Conservation (phyloP, 441 rosid genomes). For the Pelargonium australe region DNA sequence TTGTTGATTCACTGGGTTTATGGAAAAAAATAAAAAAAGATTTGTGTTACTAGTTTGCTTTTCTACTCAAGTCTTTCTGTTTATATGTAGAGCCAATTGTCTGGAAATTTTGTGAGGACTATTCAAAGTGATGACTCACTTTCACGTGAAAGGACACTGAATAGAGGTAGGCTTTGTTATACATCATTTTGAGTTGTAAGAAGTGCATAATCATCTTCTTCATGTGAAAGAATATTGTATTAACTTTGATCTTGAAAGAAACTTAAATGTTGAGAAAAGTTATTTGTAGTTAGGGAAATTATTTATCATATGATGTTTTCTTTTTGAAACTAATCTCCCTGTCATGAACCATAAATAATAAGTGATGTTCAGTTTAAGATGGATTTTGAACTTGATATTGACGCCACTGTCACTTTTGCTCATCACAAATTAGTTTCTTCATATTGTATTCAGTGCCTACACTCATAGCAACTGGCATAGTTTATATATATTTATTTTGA, state of each 20-base stretch:
- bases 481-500: neutral
- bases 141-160: slow-evolving; percentile 61
- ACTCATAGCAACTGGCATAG: neutral
- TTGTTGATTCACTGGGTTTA: neutral
- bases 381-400: neutral
- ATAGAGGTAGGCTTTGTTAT: slow-evolving; percentile 36
- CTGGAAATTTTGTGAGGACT: slow-evolving; percentile 52
- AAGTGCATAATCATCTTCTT: neutral
- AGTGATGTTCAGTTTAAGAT: neutral
- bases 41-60: slow-evolving; percentile 1
- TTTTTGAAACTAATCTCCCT: neutral
- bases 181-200: neutral
- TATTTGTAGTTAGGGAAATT: neutral
- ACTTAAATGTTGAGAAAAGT: neutral
- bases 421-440: neutral
- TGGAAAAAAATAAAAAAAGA: too few relatives aligned
- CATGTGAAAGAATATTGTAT: neutral
- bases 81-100: slow-evolving; percentile 48
- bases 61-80: slow-evolving; percentile 12
- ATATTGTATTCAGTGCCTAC: neutral
- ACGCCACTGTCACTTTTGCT: neutral
- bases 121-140: slow-evolving; percentile 37
- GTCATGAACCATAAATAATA: neutral
- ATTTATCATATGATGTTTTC: neutral
- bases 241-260: neutral